These are phyloP conservation scores for Cyclotella choctawhatcheeana DNA, from an alignment of 108 stramenopile genomes.

Conservation along the genomic window DNA sequence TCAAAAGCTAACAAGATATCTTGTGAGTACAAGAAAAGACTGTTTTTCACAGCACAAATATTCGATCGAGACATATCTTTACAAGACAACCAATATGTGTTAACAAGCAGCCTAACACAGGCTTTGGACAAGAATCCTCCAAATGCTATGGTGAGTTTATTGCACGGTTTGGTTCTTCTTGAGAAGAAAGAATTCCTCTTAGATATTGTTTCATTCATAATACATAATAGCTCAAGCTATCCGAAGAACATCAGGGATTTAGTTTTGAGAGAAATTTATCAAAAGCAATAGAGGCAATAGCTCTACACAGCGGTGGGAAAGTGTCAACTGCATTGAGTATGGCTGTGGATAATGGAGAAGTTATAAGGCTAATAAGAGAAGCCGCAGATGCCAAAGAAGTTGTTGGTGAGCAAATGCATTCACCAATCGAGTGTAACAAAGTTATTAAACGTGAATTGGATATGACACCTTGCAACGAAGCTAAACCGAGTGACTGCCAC, in stretches of 20 bases:
- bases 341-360: conserved; percentile 51
- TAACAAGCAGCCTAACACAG: conserved; percentile 9
- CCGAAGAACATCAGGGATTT: conserved; percentile 84
- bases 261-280: conserved; percentile 66
- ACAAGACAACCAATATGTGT: not conserved
- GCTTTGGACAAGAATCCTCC: conserved; percentile 31
- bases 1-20: conserved; percentile 3
- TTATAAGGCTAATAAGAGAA: not conserved
- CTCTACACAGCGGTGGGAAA: conserved; percentile 77
- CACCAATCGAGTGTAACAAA: conserved; percentile 28
- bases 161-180: not conserved
- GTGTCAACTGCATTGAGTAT: conserved; percentile 66
- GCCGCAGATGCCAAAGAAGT: not conserved
- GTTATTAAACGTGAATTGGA: conserved; percentile 25
- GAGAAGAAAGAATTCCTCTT: not conserved
- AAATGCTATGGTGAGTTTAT: conserved; percentile 11
- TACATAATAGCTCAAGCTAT: conserved; percentile 55
- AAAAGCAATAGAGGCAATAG: conserved; percentile 51
- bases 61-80: conserved; percentile 46
- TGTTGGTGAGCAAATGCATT: conserved; percentile 1
- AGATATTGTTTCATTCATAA: not conserved
- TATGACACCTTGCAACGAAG: conserved; percentile 35
- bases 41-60: conserved; percentile 62
- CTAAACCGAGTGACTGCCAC: conserved; percentile 29
- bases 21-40: conserved; percentile 59